Base-by-base conservation (phyloP, 1,139 yeast species). In the Arxiozyma slooffiae region DNA sequence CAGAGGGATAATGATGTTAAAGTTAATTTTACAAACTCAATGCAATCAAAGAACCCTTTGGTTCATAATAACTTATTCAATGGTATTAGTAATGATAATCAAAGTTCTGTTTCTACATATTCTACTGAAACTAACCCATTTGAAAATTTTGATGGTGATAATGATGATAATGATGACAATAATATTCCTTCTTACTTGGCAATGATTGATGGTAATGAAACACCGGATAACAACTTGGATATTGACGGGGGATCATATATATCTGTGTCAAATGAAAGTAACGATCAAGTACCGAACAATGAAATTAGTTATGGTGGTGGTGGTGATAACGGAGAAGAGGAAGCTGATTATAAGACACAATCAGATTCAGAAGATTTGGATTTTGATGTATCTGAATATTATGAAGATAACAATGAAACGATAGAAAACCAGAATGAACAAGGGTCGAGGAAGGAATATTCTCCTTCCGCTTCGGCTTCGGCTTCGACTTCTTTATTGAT, bases 331-430 rank as follows among this genome's bases (percentile, higher is more conserved):
- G 36, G 22, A 7, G 20, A 21, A 43, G 16, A 38, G 18, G 46
- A 36, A 37, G 8, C 37, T 11, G 21, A 34, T 23, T 24, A 36
- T 26, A 21, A 7, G 14, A 20, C 40, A 9, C 9, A 44, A 14
- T 22, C 36, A 22, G 48, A 46, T 20, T 18, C 44, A 1, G 44
- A 30, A 7, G 41, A 23, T 23, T 23, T 26, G 18, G 48, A 41
- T 14, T 48, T 48, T 38, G 51, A 48, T 44, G 48, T 48, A 8
- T 44, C 51, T 16, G 51, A 48, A 26, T 44, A 44, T n/a, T 41
- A 44, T 40, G 45, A 48, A 36, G 40, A 48, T 45, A 18, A 44
- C 14, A 17, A 30, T 11, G 48, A 48, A 30, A 9, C 21, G 18
- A 23, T 26, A 16, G 46, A 38, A 4, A 41, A 41, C 18, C 20